Evolutionary conservation across 2,329 filamentous ascomycete species (phyloP).

Genomic region (Curvularia hawaiiensis): DNA sequence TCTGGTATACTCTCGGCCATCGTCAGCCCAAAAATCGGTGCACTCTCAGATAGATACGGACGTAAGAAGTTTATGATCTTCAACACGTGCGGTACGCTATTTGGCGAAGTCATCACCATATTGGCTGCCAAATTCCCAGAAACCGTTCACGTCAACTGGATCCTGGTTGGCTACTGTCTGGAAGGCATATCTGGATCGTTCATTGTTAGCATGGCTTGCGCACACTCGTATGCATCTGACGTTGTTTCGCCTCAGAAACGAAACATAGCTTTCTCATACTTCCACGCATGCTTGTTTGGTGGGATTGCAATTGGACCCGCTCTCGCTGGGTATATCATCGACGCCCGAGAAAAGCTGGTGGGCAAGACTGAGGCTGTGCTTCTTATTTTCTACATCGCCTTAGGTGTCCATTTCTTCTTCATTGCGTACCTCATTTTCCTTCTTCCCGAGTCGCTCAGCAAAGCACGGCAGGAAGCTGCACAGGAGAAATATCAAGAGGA

Average conservation of each 20-base stretch:
- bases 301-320: slow-evolving; percentile 90
- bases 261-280: slow-evolving; percentile 83
- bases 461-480: slow-evolving; percentile 71
- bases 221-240: slow-evolving; percentile 87
- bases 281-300: slow-evolving; percentile 85
- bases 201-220: slow-evolving; percentile 77
- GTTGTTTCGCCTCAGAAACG: slow-evolving; percentile 81
- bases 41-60: slow-evolving; percentile 85
- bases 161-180: slow-evolving; percentile 75
- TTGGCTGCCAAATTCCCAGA: slow-evolving; percentile 77
- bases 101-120: slow-evolving; percentile 77
- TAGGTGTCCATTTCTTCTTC: slow-evolving; percentile 75
- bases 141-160: slow-evolving; percentile 73
- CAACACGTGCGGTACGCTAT: slow-evolving; percentile 74
- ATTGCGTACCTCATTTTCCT: slow-evolving; percentile 72
- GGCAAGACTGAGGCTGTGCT: slow-evolving; percentile 72
- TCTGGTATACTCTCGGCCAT: slow-evolving; percentile 80
- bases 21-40: slow-evolving; percentile 80
- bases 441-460: slow-evolving; percentile 84
- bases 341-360: slow-evolving; percentile 47
- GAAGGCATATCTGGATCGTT: slow-evolving; percentile 91
- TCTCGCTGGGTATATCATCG: slow-evolving; percentile 78
- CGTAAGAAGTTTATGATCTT: slow-evolving; percentile 75
- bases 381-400: slow-evolving; percentile 81
- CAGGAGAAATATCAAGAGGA: slow-evolving; percentile 67